Percentiles rank a stretch among this genome's conserved stretches.
phyloP scores from a whole-genome alignment of 2,329 filamentous ascomycete genomes.

The Fusarium hainanense region DNA sequence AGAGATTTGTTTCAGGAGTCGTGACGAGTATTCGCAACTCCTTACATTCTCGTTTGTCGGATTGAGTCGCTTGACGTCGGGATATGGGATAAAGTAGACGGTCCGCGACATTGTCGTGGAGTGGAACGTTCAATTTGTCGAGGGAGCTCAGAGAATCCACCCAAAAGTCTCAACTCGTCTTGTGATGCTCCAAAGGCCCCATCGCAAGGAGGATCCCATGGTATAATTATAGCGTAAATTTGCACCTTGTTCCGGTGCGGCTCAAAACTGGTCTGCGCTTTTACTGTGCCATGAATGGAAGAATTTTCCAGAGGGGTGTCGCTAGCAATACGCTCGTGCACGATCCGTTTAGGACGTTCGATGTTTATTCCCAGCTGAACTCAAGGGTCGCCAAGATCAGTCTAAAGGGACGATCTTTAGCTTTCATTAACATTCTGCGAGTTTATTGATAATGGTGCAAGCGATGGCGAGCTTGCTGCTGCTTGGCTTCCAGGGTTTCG shows the following conservation, averaged over 20 bases:
- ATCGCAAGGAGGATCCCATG: conserved; percentile 40
- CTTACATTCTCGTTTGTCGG: conserved; percentile 26
- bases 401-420: conserved; percentile 3
- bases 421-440: conserved; percentile 14
- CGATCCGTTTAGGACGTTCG: conserved; percentile 1
- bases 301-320: conserved; percentile 25
- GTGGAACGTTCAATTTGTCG: conserved; percentile 27
- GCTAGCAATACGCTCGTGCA: conserved; percentile 20
- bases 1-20: conserved; percentile 12
- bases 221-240: conserved; percentile 47
- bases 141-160: conserved; percentile 31
- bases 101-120: conserved; percentile 28
- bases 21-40: conserved; percentile 11
- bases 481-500: background rate
- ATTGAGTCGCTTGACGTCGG: conserved; percentile 37
- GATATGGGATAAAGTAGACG: conserved; percentile 8
- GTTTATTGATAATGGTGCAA: conserved; percentile 24
- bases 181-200: conserved; percentile 40
- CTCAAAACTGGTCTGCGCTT: conserved; percentile 37
- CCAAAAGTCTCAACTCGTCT: conserved; percentile 36
- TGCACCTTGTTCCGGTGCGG: conserved; percentile 42
- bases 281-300: conserved; percentile 17
- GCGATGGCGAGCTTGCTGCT: conserved; percentile 18
- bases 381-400: conserved; percentile 25
- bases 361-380: conserved; percentile 11